Evolutionary conservation across 768 basidiomycete genomes (phyloP).

Genomic region (Boletus subparvulus): DNA sequence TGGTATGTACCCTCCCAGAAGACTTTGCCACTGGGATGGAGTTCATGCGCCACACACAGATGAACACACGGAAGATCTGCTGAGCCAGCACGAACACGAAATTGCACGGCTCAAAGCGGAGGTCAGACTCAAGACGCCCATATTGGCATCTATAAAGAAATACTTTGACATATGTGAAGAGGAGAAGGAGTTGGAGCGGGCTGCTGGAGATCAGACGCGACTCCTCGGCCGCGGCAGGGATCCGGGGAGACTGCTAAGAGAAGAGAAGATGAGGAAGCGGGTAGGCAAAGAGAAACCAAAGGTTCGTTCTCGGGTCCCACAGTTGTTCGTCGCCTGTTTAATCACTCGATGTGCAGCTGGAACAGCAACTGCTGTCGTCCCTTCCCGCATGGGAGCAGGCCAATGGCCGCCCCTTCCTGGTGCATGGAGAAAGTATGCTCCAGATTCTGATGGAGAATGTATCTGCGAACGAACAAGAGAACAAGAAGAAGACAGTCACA

Average conservation of each 20-base stretch:
- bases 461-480: slow-evolving; percentile 78
- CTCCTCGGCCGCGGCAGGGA: slow-evolving; percentile 73
- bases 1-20: slow-evolving; percentile 46
- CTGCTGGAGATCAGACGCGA: slow-evolving; percentile 78
- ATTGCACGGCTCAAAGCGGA: slow-evolving; percentile 81
- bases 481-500: slow-evolving; percentile 52
- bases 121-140: slow-evolving; percentile 68
- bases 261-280: slow-evolving; percentile 97
- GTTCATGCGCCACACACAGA: slow-evolving; percentile 42
- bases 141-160: slow-evolving; percentile 75
- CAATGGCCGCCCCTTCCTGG: slow-evolving; percentile 71
- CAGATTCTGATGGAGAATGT: slow-evolving; percentile 73
- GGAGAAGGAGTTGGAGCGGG: slow-evolving; percentile 80
- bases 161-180: slow-evolving; percentile 92
- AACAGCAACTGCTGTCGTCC: slow-evolving; percentile 75
- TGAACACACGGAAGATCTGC: slow-evolving; percentile 85
- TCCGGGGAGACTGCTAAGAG: slow-evolving; percentile 81
- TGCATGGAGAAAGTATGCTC: slow-evolving; percentile 80
- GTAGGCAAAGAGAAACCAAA: slow-evolving; percentile 91
- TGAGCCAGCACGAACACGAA: slow-evolving; percentile 83
- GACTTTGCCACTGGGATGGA: neutral
- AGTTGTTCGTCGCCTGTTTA: neutral
- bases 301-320: slow-evolving; percentile 40
- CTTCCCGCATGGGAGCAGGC: slow-evolving; percentile 88
- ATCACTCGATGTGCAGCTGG: slow-evolving; percentile 63